Conservation (phyloP, 2,329 filamentous ascomycete species). For the Penicillium sp. region DNA sequence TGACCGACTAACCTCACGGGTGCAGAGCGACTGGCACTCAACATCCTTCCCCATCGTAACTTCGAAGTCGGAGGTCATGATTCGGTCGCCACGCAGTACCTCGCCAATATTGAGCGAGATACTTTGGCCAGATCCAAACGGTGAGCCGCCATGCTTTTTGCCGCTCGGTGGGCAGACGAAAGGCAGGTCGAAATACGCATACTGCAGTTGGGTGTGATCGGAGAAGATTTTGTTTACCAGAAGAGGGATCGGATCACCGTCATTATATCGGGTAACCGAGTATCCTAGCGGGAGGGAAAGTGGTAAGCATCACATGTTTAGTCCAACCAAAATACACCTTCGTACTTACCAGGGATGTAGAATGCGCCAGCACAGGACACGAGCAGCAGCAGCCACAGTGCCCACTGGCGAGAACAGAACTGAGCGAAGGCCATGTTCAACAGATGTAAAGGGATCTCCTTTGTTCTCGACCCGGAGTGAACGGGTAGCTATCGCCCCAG, state of each 20-base stretch:
- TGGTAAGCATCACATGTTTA: constrained; percentile 9
- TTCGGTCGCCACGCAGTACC: constrained; percentile 76
- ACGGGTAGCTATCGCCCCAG: constrained; percentile 5
- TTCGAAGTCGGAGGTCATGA: constrained; percentile 75
- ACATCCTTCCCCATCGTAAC: constrained; percentile 67
- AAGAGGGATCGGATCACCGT: constrained; percentile 70
- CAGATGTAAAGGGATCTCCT: constrained; percentile 1
- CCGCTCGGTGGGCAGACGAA: constrained; percentile 77
- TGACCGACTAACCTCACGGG: constrained; percentile 53
- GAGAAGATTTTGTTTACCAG: constrained; percentile 88
- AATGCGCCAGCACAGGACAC: constrained; percentile 56
- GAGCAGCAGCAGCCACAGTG: constrained; percentile 14
- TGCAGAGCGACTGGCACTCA: constrained; percentile 65
- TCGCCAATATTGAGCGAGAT: constrained; percentile 78
- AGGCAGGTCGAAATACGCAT: constrained; percentile 79
- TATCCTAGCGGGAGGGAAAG: constrained; percentile 51
- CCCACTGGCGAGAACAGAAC: constrained; percentile 17
- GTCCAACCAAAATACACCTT: not conserved
- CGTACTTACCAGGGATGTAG: constrained; percentile 68
- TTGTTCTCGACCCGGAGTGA: constrained; percentile 9
- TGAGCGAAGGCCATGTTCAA: constrained; percentile 14
- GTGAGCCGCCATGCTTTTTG: constrained; percentile 54
- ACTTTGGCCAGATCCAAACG: constrained; percentile 65
- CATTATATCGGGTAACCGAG: constrained; percentile 70
- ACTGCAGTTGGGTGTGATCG: constrained; percentile 80